Conservation (phyloP, 805 yeast species). For the Kockiozyma suomiensis region DNA sequence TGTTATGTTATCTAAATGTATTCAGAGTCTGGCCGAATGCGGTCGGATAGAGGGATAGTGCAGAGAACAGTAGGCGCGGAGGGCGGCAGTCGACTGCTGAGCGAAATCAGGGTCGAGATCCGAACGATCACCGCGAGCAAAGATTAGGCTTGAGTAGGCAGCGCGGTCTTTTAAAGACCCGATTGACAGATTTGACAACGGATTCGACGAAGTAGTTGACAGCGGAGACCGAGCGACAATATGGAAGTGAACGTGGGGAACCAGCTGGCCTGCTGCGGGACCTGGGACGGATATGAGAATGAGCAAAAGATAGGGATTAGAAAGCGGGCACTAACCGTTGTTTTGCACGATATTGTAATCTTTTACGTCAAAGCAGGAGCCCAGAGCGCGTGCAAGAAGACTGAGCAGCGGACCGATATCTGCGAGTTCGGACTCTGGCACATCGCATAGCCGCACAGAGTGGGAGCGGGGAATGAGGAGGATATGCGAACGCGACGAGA, state of each 20-base stretch:
- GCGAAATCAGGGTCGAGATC: slow-evolving; percentile 40
- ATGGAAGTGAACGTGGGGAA: slow-evolving; percentile 93
- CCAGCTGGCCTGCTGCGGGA: slow-evolving; percentile 83
- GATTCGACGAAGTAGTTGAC: not conserved
- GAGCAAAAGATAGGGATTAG: not conserved
- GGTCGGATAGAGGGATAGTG: not conserved
- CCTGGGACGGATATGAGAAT: slow-evolving; percentile 3
- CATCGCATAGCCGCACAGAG: slow-evolving; percentile 30
- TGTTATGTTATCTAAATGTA: too few species aligned
- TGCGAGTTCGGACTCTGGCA: not conserved
- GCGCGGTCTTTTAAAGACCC: slow-evolving; percentile 19
- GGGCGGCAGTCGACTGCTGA: not conserved
- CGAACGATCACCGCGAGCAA: slow-evolving; percentile 42
- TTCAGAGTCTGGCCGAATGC: not conserved
- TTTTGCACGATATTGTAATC: slow-evolving; percentile 46
- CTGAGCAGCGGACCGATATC: slow-evolving; percentile 40
- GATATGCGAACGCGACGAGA: slow-evolving; percentile 43
- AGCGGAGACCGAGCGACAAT: slow-evolving; percentile 65
- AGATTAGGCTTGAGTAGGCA: slow-evolving; percentile 38
- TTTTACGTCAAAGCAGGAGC: slow-evolving; percentile 26
- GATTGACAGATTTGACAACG: too few species aligned
- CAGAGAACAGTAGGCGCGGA: not conserved
- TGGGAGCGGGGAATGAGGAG: slow-evolving; percentile 44
- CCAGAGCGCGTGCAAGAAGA: slow-evolving; percentile 37
- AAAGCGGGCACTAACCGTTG: slow-evolving; percentile 53